phyloP scores from a whole-genome alignment of 805 yeast species.

The Starmerella davenportii region DNA sequence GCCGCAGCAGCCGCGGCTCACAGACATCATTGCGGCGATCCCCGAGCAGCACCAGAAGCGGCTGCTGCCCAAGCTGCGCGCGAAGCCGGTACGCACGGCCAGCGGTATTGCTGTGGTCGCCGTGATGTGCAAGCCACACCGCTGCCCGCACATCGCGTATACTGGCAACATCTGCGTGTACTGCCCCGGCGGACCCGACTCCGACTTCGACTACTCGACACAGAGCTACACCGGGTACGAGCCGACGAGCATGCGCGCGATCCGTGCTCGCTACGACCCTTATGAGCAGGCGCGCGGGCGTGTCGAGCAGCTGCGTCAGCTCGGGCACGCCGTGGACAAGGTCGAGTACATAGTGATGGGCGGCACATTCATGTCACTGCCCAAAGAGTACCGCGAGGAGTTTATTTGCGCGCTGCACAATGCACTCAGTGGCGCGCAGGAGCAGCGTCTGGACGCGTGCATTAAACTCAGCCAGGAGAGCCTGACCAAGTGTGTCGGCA shows the following conservation, averaged over 20 bases:
- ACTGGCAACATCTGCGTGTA: conserved; percentile 96
- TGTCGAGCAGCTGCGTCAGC: conserved; percentile 81
- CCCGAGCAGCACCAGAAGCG: conserved; percentile 92
- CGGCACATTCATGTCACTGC: conserved; percentile 93
- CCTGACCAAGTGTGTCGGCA: conserved; percentile 92
- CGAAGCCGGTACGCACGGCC: conserved; percentile 98
- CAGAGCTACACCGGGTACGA: conserved; percentile 97
- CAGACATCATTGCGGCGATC: conserved; percentile 85
- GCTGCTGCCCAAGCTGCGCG: conserved; percentile 78
- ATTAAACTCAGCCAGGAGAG: conserved; percentile 82
- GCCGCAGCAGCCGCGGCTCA: conserved; percentile 79
- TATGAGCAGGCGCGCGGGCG: conserved; percentile 97
- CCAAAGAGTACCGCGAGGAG: conserved; percentile 71
- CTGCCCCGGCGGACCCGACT: conserved; percentile 98
- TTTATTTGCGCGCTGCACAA: conserved; percentile 84
- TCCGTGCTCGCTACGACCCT: conserved; percentile 93
- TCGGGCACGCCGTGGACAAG: conserved; percentile 92
- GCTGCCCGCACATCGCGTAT: conserved; percentile 97
- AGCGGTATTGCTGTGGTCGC: conserved; percentile 98
- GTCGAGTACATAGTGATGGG: conserved; percentile 98
- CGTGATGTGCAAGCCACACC: conserved; percentile 96
- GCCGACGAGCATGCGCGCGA: conserved; percentile 99
- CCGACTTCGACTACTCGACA: conserved; percentile 93
- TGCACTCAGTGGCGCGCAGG: conserved; percentile 84
- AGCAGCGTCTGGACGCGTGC: conserved; percentile 76